Base-by-base conservation (phyloP, 176 grass and related monocot genomes). In the Lolium multiflorum region DNA sequence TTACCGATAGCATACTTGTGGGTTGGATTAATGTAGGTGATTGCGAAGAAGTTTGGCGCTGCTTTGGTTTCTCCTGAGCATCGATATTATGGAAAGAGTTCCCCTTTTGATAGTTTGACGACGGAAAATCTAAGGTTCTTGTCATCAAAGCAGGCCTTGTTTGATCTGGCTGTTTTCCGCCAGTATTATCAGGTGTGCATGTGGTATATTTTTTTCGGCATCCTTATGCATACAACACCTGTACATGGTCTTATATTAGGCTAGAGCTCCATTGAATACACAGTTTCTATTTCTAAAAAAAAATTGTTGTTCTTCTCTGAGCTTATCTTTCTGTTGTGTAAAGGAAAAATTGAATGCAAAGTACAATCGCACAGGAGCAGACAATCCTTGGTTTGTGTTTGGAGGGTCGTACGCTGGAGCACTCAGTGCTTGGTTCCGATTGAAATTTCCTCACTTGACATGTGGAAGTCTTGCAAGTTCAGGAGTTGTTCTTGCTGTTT, bases 31-130 rank as follows among this genome's bases (percentile, higher is more conserved):
- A 35, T 35, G 35, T 64, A 98, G 96, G 96, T 98, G 49, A 58
- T 98, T n/a, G 96, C 96, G 5, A 98, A 94, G 84, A 98, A 98
- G 84, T 98, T 98, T 63, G 93, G 96, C 49, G 96, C 93, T 44
- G 91, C 96, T 69, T 61, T 98, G 75, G 96, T 98, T 83, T 91
- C 96, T 82, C 92, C 91, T 21, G 96, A 98, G 85, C 96, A 98
- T 91, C 90, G 96, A 60, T 98, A 98, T 79, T 98, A 98, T 68
- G 96, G 96, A 76, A 98, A 94, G 88, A 98, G 96, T 79, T 95
- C 96, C 64, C 96, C 93, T 94, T 98, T 98, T 68, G 11, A 94
- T 76, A 72, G 88, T 85, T 82, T 98, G 57, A 92, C 88, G 7
- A 92, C 96, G 17, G 61, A 92, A 67, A 96, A 98, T 72, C 87